Evolutionary conservation across 2,329 filamentous ascomycete genomes (phyloP).

Genomic region (Pseudogymnoascus sp.): DNA sequence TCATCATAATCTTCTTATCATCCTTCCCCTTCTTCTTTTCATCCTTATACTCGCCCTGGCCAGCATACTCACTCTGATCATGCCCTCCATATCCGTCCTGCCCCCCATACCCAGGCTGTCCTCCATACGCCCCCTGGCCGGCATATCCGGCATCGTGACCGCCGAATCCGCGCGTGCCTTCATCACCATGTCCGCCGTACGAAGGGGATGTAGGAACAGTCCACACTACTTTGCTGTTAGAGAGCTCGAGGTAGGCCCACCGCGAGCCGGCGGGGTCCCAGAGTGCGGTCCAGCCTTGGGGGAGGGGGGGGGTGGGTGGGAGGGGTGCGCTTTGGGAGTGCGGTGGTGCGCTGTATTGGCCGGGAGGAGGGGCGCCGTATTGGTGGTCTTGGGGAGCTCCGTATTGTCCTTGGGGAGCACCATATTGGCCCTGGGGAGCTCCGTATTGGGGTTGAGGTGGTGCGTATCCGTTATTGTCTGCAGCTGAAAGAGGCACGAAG

Average conservation of each 20-base stretch:
- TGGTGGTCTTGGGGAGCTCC: slow-evolving; percentile 12
- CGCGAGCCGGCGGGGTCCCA: slow-evolving; percentile 54
- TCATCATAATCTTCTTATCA: slow-evolving; percentile 43
- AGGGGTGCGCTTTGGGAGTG: background rate
- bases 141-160: slow-evolving; percentile 8
- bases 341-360: slow-evolving; percentile 23
- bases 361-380: slow-evolving; percentile 20
- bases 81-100: slow-evolving; percentile 13
- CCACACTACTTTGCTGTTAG: slow-evolving; percentile 26
- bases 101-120: slow-evolving; percentile 12
- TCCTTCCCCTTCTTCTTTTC: slow-evolving; percentile 37
- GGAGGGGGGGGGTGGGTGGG: slow-evolving; percentile 27
- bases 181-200: slow-evolving; percentile 33
- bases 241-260: slow-evolving; percentile 54
- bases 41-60: slow-evolving; percentile 18
- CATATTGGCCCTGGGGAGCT: slow-evolving; percentile 1
- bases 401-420: slow-evolving; percentile 13
- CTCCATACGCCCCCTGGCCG: slow-evolving; percentile 13
- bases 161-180: slow-evolving; percentile 20
- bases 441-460: slow-evolving; percentile 1
- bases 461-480: background rate
- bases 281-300: slow-evolving; percentile 54
- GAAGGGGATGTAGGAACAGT: slow-evolving; percentile 32
- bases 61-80: background rate
- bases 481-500: slow-evolving; percentile 8